These are phyloP conservation scores for Saprolegnia diclina DNA, from an alignment of 352 stramenopile species.

Conservation along the genomic window DNA sequence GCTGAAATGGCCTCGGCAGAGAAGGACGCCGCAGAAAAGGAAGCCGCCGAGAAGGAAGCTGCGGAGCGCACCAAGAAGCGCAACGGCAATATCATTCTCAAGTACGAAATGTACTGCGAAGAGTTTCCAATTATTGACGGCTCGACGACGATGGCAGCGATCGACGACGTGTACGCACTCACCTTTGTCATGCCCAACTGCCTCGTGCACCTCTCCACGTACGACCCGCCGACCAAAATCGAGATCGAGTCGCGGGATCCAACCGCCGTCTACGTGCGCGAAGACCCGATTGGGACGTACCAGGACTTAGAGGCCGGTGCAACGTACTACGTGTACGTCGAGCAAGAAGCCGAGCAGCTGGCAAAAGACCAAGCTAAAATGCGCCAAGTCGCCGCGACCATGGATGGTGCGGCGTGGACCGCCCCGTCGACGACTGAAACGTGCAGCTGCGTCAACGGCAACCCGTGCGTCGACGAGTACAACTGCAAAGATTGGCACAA, in stretches of 20 bases:
- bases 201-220: constrained; percentile 56
- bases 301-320: constrained; percentile 53
- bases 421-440: constrained; percentile 46
- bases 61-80: constrained; percentile 39
- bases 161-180: constrained; percentile 85
- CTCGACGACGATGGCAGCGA: constrained; percentile 57
- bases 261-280: constrained; percentile 51
- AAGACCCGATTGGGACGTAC: constrained; percentile 70
- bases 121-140: constrained; percentile 72
- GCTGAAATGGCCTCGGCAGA: not conserved
- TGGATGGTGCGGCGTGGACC: constrained; percentile 35
- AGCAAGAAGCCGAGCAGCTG: constrained; percentile 70
- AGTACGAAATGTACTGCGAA: constrained; percentile 87
- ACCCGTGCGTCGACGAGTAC: constrained; percentile 88
- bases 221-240: constrained; percentile 45
- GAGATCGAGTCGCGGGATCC: constrained; percentile 42
- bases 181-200: constrained; percentile 88
- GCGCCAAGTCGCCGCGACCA: constrained; percentile 38
- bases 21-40: not conserved
- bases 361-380: constrained; percentile 48
- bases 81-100: constrained; percentile 63
- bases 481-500: constrained; percentile 85
- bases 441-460: constrained; percentile 86
- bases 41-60: constrained; percentile 28
- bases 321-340: constrained; percentile 80